Percentiles rank a stretch among this genome's conserved stretches.
Conservation (phyloP, 2,329 filamentous ascomycete genomes). For the Colletotrichum theobromicola region DNA sequence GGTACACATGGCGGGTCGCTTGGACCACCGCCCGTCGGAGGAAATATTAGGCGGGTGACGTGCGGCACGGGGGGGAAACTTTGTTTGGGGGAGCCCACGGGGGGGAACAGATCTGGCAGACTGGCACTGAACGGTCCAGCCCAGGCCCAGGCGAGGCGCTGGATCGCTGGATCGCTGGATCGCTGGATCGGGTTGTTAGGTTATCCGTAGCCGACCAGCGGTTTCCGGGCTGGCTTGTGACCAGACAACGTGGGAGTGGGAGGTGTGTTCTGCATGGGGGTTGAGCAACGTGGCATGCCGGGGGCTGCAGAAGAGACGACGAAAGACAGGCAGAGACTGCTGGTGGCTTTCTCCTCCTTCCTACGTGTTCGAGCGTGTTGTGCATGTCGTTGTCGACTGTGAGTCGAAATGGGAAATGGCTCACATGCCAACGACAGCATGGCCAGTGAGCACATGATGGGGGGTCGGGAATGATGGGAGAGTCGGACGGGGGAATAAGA, state of each 20-base stretch:
- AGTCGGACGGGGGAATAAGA: neutral
- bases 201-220: neutral
- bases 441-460: neutral
- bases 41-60: neutral
- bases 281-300: slow-evolving; percentile 6
- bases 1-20: neutral
- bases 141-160: neutral
- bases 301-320: neutral
- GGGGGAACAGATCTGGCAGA: neutral
- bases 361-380: neutral
- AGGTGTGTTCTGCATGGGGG: neutral
- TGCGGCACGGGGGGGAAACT: neutral
- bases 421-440: neutral
- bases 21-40: neutral
- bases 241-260: neutral
- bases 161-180: neutral
- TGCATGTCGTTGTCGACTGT: neutral
- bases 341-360: neutral
- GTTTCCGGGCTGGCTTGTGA: neutral
- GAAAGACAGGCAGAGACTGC: no score
- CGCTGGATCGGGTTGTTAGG: no score
- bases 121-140: neutral
- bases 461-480: neutral
- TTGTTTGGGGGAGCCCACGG: neutral
- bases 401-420: neutral